Evolutionary conservation across 2,329 filamentous ascomycete species (phyloP).

Genomic region (Sclerotinia borealis): DNA sequence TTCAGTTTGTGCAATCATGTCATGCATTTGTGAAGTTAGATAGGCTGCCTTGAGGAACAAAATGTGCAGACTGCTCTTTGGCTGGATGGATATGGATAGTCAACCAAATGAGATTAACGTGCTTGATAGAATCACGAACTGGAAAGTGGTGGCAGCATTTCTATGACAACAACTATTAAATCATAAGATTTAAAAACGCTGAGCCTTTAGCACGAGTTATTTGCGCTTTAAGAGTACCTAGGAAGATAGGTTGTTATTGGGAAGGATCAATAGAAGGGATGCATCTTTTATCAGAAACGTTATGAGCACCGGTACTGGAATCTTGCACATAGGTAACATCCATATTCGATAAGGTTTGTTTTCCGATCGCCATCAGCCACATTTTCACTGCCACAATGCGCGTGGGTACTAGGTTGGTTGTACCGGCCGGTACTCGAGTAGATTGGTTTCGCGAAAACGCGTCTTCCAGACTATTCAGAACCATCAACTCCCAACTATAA

Average conservation of each 20-base stretch:
- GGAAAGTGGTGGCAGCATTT: constrained; percentile 9
- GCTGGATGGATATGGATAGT: neutral
- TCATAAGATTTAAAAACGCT: neutral
- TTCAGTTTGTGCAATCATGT: constrained; percentile 6
- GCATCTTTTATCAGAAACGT: neutral
- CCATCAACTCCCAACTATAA: neutral
- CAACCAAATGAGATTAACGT: neutral
- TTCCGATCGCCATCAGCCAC: neutral
- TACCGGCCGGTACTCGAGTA: too few relatives aligned
- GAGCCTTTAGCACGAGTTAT: neutral
- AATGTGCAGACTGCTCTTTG: neutral
- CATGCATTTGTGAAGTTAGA: neutral
- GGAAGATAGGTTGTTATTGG: neutral
- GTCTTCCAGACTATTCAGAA: neutral
- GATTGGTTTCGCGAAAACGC: neutral
- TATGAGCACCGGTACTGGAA: too few relatives aligned
- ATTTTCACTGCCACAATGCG: neutral
- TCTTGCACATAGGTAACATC: too few relatives aligned
- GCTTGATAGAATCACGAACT: constrained; percentile 4
- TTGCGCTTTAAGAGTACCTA: neutral
- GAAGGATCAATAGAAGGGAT: constrained; percentile 5
- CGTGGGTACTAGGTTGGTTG: too few relatives aligned
- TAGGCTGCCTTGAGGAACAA: neutral
- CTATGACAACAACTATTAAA: constrained; percentile 1
- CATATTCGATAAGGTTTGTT: neutral